Conservation (phyloP, 805 yeast species). For the Pichia nakasei region DNA sequence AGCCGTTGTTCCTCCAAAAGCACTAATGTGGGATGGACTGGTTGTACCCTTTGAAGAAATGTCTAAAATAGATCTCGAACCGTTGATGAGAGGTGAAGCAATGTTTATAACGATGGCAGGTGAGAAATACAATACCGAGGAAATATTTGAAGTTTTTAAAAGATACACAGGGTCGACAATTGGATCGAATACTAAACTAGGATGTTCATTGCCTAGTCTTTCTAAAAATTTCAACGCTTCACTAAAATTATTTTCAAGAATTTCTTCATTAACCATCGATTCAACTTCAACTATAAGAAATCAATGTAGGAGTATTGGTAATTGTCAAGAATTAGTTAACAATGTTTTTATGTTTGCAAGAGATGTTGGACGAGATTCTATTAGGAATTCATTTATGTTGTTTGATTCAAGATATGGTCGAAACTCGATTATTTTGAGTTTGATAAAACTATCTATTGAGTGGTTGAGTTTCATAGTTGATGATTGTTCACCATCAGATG, state of each 20-base stretch:
- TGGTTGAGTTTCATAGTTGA: slow-evolving; percentile 93
- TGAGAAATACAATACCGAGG: slow-evolving; percentile 40
- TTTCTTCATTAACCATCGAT: slow-evolving; percentile 57
- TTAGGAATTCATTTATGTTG: slow-evolving; percentile 49
- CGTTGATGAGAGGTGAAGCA: slow-evolving; percentile 59
- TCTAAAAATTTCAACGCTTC: slow-evolving; percentile 63
- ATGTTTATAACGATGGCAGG: slow-evolving; percentile 67
- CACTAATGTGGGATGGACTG: slow-evolving; percentile 86
- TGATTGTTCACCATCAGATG: slow-evolving; percentile 89
- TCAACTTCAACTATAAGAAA: slow-evolving; percentile 44
- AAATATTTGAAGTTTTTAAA: slow-evolving; percentile 47
- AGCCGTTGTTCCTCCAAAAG: slow-evolving; percentile 70
- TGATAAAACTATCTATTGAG: slow-evolving; percentile 69
- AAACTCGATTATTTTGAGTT: slow-evolving; percentile 57
- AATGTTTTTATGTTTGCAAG: slow-evolving; percentile 67
- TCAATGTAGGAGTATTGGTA: slow-evolving; percentile 50
- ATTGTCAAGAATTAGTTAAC: slow-evolving; percentile 69
- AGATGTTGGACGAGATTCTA: slow-evolving; percentile 70
- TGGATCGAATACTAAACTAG: slow-evolving; percentile 44
- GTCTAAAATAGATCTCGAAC: slow-evolving; percentile 39
- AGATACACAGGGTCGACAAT: slow-evolving; percentile 49
- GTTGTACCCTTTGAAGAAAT: slow-evolving; percentile 45
- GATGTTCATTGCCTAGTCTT: slow-evolving; percentile 65
- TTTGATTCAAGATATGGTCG: slow-evolving; percentile 33
- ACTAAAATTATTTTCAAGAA: slow-evolving; percentile 56